Evolutionary conservation across 768 basidiomycete species (phyloP).

Genomic region (Rhizopogon vesiculosus): DNA sequence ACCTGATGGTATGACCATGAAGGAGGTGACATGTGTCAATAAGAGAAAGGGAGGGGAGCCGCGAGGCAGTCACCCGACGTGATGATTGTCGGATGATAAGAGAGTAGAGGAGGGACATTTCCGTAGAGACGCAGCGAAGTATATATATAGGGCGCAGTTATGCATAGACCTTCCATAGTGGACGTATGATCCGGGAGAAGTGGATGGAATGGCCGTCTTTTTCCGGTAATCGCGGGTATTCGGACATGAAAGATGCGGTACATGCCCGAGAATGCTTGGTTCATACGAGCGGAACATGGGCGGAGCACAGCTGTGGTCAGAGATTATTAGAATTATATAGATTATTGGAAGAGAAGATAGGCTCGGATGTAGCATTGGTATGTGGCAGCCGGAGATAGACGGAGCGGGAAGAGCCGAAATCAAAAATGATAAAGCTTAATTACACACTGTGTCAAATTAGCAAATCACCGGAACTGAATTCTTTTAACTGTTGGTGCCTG

Average conservation of each 20-base stretch:
- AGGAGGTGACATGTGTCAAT: slow-evolving; percentile 21
- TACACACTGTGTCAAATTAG: slow-evolving; percentile 19
- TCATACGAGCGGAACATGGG: slow-evolving; percentile 18
- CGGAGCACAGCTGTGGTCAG: slow-evolving; percentile 7
- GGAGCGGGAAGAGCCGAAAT: slow-evolving; percentile 24
- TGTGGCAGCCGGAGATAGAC: slow-evolving; percentile 25
- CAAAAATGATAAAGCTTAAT: slow-evolving; percentile 28
- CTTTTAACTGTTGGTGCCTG: slow-evolving; percentile 5
- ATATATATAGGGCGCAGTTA: slow-evolving; percentile 3
- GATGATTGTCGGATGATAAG: slow-evolving; percentile 10
- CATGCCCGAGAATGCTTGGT: slow-evolving; percentile 3
- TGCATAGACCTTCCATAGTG: slow-evolving; percentile 4
- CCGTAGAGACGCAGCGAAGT: slow-evolving; percentile 7
- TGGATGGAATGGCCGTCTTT: slow-evolving; percentile 15
- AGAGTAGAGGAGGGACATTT: neutral
- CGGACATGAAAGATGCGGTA: slow-evolving; percentile 27
- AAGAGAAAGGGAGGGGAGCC: slow-evolving; percentile 21
- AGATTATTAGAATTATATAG: slow-evolving; percentile 2
- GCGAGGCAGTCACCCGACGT: slow-evolving; percentile 12
- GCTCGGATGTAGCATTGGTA: slow-evolving; percentile 7
- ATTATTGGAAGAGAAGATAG: slow-evolving; percentile 7
- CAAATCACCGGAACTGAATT: slow-evolving; percentile 20
- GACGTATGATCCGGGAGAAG: slow-evolving; percentile 24
- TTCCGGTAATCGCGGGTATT: slow-evolving; percentile 25
- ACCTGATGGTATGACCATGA: slow-evolving; percentile 23